phyloP scores from a whole-genome alignment of 2,329 filamentous ascomycete genomes.

The Colletotrichum tropicicola region DNA sequence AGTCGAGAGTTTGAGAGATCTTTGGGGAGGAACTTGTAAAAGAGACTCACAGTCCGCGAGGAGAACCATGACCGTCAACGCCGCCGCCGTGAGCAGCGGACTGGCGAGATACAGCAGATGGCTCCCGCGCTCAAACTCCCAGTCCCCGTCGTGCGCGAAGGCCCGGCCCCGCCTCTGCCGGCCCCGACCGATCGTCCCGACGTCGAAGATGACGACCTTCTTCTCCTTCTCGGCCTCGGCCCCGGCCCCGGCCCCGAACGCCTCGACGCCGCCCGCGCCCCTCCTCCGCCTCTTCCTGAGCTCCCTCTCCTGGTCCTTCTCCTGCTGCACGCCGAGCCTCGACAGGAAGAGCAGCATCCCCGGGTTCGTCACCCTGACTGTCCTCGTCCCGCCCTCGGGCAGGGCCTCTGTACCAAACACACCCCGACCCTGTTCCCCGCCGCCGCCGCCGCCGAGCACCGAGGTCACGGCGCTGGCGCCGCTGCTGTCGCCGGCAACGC shows the following conservation, averaged over 20 bases:
- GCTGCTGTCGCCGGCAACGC: slow-evolving; percentile 49
- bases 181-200: slow-evolving; percentile 34
- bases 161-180: slow-evolving; percentile 31
- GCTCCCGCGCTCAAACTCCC: slow-evolving; percentile 55
- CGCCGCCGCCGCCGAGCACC: slow-evolving; percentile 45
- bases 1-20: slow-evolving; percentile 32
- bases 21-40: no score
- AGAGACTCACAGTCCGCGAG: slow-evolving; percentile 53
- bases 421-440: slow-evolving; percentile 17
- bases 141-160: slow-evolving; percentile 37
- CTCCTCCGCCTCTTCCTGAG: slow-evolving; percentile 39
- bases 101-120: slow-evolving; percentile 58
- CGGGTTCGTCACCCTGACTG: slow-evolving; percentile 17
- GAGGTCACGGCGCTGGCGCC: slow-evolving; percentile 52
- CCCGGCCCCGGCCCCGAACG: not conserved
- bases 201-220: slow-evolving; percentile 10
- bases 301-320: slow-evolving; percentile 43
- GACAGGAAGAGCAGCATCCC: slow-evolving; percentile 53
- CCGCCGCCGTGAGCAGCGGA: slow-evolving; percentile 54
- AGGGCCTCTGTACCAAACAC: slow-evolving; percentile 11
- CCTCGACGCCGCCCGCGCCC: not conserved
- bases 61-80: slow-evolving; percentile 54
- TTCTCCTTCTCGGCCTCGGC: not conserved
- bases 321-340: not conserved
- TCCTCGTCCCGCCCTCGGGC: not conserved